These are phyloP conservation scores for Macadamia integrifolia DNA, from an alignment of 164 flowering plant species.

Conservation along the genomic window DNA sequence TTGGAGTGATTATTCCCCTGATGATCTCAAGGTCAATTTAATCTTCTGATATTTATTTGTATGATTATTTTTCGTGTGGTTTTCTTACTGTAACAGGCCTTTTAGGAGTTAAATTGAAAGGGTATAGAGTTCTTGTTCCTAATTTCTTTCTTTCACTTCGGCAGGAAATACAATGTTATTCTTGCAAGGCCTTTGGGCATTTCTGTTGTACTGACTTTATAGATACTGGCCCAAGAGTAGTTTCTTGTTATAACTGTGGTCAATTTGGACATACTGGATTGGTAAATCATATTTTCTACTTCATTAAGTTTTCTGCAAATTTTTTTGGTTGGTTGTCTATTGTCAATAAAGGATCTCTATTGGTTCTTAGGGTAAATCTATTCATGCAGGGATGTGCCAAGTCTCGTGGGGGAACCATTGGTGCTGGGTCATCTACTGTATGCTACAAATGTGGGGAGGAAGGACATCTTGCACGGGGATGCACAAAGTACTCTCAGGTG, in stretches of 20 bases:
- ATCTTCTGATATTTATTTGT: background rate
- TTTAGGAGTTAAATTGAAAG: background rate
- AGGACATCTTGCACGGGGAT: constrained; percentile 83
- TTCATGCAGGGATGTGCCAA: constrained; percentile 53
- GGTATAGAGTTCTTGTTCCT: background rate
- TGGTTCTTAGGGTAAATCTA: constrained; percentile 5
- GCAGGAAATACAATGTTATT: constrained; percentile 79
- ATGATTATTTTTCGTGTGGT: background rate
- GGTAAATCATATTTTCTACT: constrained; percentile 40
- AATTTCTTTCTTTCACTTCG: background rate
- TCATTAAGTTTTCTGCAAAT: background rate
- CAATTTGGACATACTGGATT: constrained; percentile 70
- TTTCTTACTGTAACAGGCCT: constrained; percentile 1
- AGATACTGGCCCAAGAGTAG: constrained; percentile 30
- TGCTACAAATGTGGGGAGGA: constrained; percentile 75
- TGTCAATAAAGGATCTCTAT: too few species aligned
- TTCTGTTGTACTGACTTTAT: constrained; percentile 52
- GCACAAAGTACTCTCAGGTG: constrained; percentile 50
- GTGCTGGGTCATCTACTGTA: constrained; percentile 27
- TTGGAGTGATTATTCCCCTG: constrained; percentile 32
- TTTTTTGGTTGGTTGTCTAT: background rate
- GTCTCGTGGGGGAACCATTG: constrained; percentile 32
- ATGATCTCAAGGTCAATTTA: constrained; percentile 69
- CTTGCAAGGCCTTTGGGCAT: constrained; percentile 74
- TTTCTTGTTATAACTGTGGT: constrained; percentile 91